Base-by-base conservation (phyloP, 148 eudicot genomes). In the Vaccinium macrocarpon region DNA sequence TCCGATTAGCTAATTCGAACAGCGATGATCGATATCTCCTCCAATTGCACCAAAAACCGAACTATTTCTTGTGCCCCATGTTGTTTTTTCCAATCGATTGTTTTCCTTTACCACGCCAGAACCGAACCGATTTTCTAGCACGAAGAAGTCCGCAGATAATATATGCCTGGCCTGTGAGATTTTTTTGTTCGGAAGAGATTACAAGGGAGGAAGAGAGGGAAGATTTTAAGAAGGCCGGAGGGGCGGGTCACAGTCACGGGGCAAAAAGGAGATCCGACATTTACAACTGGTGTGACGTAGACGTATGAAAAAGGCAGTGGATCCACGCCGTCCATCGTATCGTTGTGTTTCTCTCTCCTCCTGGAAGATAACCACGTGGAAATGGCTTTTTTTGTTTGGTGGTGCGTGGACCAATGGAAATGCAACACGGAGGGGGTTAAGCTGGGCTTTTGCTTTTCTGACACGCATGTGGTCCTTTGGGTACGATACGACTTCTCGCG, bases 201-300 rank as follows among this genome's bases (percentile, higher is more conserved):
- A 0, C 2, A 72, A 72, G 1, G 2, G 50, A 8, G 1, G 38
- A 38, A 72, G 12, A 8, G 21, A 38, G 18, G n/a, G 76, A 38
- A 72, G 76, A 8, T 72, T 72, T 18, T 6, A 12, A 38, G n/a
- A 27, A 50, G 76, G 76, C 49, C 38, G 46, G 46, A 42, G 46
- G 6, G 6, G 50, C 50, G 46, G 49, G 50, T 8, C 42, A 38
- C 78, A 25, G 79, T 49, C 79, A 76, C 79, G 29, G 79, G 52
- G 52, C 56, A 23, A 19, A 1, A 1, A 15, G 16, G 12, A 19
- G 15, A 76, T 76, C 56, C 56, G 79, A 76, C 79, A 49, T 0
- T 8, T 23, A 76, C 56, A 75, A 46, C 50, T 75, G 78, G 78
- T 21, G 55, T n/a, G 78, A 75, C 78, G 78, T 75, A 21, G 52